These are phyloP conservation scores for Nigrospora osmanthi DNA, from an alignment of 2,329 filamentous ascomycete species.

Conservation along the genomic window DNA sequence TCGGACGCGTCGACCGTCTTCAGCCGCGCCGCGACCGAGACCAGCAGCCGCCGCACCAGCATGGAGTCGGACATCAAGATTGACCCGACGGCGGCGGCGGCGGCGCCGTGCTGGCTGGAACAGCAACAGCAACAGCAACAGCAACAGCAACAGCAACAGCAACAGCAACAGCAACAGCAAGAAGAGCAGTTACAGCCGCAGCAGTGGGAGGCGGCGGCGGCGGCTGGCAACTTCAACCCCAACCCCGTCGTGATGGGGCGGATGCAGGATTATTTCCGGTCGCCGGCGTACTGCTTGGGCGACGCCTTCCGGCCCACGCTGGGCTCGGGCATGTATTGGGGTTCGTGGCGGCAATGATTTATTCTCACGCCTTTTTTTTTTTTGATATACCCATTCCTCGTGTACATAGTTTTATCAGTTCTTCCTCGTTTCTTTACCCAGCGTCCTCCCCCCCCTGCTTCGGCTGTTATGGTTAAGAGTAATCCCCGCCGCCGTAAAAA, in stretches of 20 bases:
- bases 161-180: neutral
- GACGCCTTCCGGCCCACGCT: conserved; percentile 12
- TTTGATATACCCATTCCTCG: neutral
- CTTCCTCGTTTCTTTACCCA: neutral
- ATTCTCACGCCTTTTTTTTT: no score
- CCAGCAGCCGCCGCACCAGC: conserved; percentile 16
- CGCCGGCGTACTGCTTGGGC: conserved; percentile 15
- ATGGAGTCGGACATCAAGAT: conserved; percentile 5
- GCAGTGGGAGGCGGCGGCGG: neutral
- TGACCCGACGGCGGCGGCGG: neutral
- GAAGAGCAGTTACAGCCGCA: no score
- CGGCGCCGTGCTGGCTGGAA: conserved; percentile 1
- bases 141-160: no score
- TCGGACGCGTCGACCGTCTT: conserved; percentile 10
- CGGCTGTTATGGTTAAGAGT: no score
- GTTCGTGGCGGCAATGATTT: conserved; percentile 1
- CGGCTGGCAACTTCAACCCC: neutral
- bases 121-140: neutral
- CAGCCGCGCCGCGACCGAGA: conserved; percentile 1
- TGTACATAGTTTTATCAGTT: neutral
- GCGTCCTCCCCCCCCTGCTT: no score
- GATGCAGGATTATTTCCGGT: conserved; percentile 23
- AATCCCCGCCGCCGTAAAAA: no score
- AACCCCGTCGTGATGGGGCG: conserved; percentile 21
- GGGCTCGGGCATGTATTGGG: neutral